These are phyloP conservation scores for Podospora australis DNA, from an alignment of 495 filamentous ascomycete species.

Conservation along the genomic window DNA sequence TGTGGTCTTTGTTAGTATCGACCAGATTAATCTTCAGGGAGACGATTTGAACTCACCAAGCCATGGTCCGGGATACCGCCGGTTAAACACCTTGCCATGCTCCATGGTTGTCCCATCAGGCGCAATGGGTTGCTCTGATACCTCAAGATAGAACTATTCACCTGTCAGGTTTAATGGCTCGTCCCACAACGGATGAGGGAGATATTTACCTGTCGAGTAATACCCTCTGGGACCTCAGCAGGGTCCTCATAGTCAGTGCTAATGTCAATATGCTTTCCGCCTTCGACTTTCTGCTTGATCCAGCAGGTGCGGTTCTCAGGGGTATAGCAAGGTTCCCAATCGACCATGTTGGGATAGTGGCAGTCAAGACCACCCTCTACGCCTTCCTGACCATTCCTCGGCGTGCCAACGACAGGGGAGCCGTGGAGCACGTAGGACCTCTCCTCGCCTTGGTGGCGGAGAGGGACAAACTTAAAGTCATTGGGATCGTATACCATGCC, in stretches of 20 bases:
- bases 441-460: constrained; percentile 1
- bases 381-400: constrained; percentile 10
- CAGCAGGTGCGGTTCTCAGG: constrained; percentile 9
- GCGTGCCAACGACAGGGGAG: constrained; percentile 2
- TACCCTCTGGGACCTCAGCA: neutral
- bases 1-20: constrained; percentile 24
- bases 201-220: neutral
- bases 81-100: constrained; percentile 13
- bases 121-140: constrained; percentile 11
- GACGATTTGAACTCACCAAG: constrained; percentile 4
- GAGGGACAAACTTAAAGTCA: neutral
- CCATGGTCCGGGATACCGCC: constrained; percentile 11
- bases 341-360: constrained; percentile 5
- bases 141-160: constrained; percentile 8
- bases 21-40: neutral
- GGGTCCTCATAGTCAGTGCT: constrained; percentile 11
- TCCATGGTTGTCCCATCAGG: constrained; percentile 13
- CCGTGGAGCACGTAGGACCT: neutral
- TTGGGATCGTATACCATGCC: constrained; percentile 1
- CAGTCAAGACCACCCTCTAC: neutral
- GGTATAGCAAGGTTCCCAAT: constrained; percentile 4
- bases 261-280: constrained; percentile 4
- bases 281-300: constrained; percentile 2
- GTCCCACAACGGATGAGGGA: neutral
- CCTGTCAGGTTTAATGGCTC: neutral